Evolutionary conservation across 2,329 filamentous ascomycete genomes (phyloP), one percentile per base, ranked within the genome.

Genomic region (Cordyceps farinosa): DNA sequence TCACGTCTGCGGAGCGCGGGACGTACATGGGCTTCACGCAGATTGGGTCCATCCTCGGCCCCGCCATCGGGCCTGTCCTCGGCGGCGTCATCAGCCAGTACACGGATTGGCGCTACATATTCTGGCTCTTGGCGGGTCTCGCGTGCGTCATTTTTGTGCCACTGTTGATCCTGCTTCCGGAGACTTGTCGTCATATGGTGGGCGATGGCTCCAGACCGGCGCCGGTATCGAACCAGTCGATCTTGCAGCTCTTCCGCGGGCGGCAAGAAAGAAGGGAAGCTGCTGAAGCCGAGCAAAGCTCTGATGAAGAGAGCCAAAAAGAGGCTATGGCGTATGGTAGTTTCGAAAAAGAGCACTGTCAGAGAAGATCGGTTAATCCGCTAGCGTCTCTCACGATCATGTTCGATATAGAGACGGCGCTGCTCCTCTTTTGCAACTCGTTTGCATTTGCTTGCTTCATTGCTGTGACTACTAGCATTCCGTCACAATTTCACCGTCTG

Each of bases 61-160:
- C 79, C 2, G 73, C 79, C 0, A 65, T 80, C 0, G 79, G 79
- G 0, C 79, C 79, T 0, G 66, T 80, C 0, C 71, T 80, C 0
- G 79, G 79, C 1, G 79, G 79, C 17, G 71, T 72, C 17, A 71
- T 81, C 36, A 73, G 76, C 2, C 69, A 70, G 1, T 68, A 70
- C 0, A 40, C 65, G 8, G 30, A 51, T 29, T 51, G 48, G 48
- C 48, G 34, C 29, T 51, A 34, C 48, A 51, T 51, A 29, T 51
- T 51, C 10, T 51, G 48, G 48, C 30, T 51, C 22, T 10, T 51
- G 48, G 30, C 48, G 7, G 48, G 3, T 9, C 4, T 51, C 1
- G n/a, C 48, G 30, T 11, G n/a, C 11, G 48, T 5, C 48, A n/a
- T 51, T 7, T 51, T 51, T 10, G 29, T 51, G 29, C 48, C 48